These are phyloP conservation scores for Oldenlandia corymbosa DNA, from an alignment of 257 asterid genomes.

Conservation along the genomic window DNA sequence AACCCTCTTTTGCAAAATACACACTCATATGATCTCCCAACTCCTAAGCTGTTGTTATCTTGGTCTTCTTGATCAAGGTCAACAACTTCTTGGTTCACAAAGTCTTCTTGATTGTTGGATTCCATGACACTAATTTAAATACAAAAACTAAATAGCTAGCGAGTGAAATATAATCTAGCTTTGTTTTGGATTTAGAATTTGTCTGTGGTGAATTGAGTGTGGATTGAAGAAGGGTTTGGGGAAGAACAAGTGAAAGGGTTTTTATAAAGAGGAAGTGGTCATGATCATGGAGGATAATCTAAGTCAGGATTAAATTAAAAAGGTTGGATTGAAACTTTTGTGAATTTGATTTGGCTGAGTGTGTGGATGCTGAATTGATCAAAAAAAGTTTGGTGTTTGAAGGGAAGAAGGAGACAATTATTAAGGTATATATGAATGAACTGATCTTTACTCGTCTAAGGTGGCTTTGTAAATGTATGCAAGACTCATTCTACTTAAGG, in stretches of 20 bases:
- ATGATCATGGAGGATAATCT: background rate
- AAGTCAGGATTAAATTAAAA: background rate
- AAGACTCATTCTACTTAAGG: background rate
- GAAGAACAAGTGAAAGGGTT: background rate
- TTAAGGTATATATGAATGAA: too few relatives aligned
- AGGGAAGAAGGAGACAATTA: background rate
- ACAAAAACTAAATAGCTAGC: too few relatives aligned
- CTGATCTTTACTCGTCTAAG: background rate
- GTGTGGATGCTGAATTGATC: background rate
- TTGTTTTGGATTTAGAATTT: background rate
- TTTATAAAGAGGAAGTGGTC: conserved; percentile 1
- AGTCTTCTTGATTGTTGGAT: conserved; percentile 21
- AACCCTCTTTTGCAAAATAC: conserved; percentile 79
- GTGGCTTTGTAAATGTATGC: background rate
- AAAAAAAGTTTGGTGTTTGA: background rate
- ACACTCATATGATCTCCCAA: conserved; percentile 66
- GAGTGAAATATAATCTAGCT: too few relatives aligned
- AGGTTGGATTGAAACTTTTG: background rate
- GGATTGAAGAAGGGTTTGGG: background rate
- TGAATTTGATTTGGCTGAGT: background rate
- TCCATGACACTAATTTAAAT: conserved; percentile 26
- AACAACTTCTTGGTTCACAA: conserved; percentile 12
- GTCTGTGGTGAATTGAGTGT: background rate
- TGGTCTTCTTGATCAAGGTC: conserved; percentile 12
- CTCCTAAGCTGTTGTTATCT: conserved; percentile 31